phyloP scores from a whole-genome alignment of 176 grass and related monocot genomes.

The Poa pratensis region DNA sequence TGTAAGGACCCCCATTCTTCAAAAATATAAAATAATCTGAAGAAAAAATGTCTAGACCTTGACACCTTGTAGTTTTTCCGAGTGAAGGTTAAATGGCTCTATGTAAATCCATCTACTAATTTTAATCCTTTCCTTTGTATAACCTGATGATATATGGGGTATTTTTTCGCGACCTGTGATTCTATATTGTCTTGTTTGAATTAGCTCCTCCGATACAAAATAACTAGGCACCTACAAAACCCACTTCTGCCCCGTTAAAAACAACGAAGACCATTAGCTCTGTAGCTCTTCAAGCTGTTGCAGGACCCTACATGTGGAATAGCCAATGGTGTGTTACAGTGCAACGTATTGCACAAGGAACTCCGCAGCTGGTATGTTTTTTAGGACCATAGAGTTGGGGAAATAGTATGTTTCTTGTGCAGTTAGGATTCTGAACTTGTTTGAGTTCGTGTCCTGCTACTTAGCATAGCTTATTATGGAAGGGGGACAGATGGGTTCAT shows the following conservation, averaged over 20 bases:
- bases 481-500: neutral
- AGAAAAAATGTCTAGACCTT: too few relatives aligned
- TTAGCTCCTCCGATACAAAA: slow-evolving; percentile 91
- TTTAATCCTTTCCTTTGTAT: too few relatives aligned
- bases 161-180: too few relatives aligned
- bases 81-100: too few relatives aligned
- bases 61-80: too few relatives aligned
- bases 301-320: slow-evolving; percentile 97
- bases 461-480: neutral
- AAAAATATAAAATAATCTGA: too few relatives aligned
- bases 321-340: slow-evolving; percentile 82
- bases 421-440: slow-evolving; percentile 33
- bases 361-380: slow-evolving; percentile 81
- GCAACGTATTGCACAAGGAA: slow-evolving; percentile 88
- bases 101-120: too few relatives aligned
- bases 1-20: too few relatives aligned
- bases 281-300: slow-evolving; percentile 89
- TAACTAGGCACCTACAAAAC: slow-evolving; percentile 70
- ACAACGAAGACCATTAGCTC: slow-evolving; percentile 57
- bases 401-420: slow-evolving; percentile 18
- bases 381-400: slow-evolving; percentile 10
- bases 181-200: too few relatives aligned
- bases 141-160: too few relatives aligned
- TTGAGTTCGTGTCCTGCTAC: slow-evolving; percentile 25
- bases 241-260: slow-evolving; percentile 75